Percentiles rank a stretch among this genome's conserved stretches.
phyloP scores from a whole-genome alignment of 306 rosid species.

The Lathyrus tuberosus region DNA sequence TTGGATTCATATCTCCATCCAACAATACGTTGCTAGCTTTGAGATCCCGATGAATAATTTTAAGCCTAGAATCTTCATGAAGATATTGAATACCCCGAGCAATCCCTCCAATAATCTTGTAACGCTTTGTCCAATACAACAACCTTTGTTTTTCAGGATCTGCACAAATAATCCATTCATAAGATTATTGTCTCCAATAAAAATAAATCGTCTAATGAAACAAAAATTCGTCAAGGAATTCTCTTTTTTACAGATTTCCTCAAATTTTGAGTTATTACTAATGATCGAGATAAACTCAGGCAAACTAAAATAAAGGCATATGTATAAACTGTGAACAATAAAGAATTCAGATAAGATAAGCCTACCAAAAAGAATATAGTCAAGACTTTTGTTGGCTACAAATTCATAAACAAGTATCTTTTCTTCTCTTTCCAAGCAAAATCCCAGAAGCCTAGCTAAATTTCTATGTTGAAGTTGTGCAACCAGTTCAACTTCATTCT shows the following conservation, averaged over 20 bases:
- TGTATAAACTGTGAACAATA: not conserved
- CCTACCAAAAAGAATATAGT: constrained; percentile 56
- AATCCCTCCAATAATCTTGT: constrained; percentile 55
- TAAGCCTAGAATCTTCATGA: constrained; percentile 66
- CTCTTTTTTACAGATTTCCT: not conserved
- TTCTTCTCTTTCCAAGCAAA: constrained; percentile 59
- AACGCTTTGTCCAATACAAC: constrained; percentile 59
- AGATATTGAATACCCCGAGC: constrained; percentile 65
- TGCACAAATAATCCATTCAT: constrained; percentile 8
- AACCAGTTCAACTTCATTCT: constrained; percentile 60
- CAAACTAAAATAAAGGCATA: not conserved
- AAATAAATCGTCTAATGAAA: constrained; percentile 13
- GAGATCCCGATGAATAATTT: constrained; percentile 68
- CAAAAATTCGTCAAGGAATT: not conserved
- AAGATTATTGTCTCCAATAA: not conserved
- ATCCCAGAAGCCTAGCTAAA: constrained; percentile 62
- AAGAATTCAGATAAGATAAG: constrained; percentile 11
- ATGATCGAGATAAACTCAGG: not conserved
- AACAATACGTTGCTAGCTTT: constrained; percentile 66
- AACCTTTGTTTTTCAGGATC: constrained; percentile 43
- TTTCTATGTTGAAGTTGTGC: constrained; percentile 68
- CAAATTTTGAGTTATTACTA: too few species aligned
- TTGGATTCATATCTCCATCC: constrained; percentile 58
- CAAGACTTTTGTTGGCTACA: constrained; percentile 62
- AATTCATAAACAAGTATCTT: constrained; percentile 66